Base-by-base conservation (phyloP, 2,329 filamentous ascomycete species). In the Cordyceps fumosorosea region DNA sequence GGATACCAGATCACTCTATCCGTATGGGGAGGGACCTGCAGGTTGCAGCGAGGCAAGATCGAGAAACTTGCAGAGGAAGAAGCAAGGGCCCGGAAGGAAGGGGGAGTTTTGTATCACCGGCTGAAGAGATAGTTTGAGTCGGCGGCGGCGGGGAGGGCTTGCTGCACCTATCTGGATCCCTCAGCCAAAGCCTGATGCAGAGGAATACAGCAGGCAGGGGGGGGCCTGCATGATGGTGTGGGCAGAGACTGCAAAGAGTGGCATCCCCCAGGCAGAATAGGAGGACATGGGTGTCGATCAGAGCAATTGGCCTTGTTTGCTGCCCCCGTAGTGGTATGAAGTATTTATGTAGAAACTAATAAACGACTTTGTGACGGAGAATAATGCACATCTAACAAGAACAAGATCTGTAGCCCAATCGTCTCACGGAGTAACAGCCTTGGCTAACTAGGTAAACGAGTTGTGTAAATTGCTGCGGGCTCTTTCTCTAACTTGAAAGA, bases 171-270 rank as follows among this genome's bases (percentile, higher is more conserved):
- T 50, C 47, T 53, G 57, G 48, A 53, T 52, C 57, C 24, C 37
- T 52, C 57, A 34, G 57, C 57, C 22, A 50, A 16, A 60, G 45
- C 24, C 48, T 52, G 48, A 32, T 52, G 24, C 48, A 60, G 37
- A 42, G 44, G 22, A 42, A 26, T 50, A 42, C 47, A 50, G 56
- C 56, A 51, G 47, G 56, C 56, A 52, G 47, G 45, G 56, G 45
- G 26, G 56, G 45, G 56, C n/a, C 22, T 59, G 56, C 45, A 59
- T 52, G 16, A 22, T 51, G 47, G 56, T 32, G 44, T 58, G 56
- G 29, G 12, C 29, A 32, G 50, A 32, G 37, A 47, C 20, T 47
- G 24, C 29, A 32, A 51, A 32, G 37, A 47, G 40, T 47, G 24
- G 42, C 44, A 22, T 6, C 42, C 44, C 40, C 44, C 44, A 37